phyloP scores from a whole-genome alignment of 2,329 filamentous ascomycete genomes.

The Claviceps pazoutovae region DNA sequence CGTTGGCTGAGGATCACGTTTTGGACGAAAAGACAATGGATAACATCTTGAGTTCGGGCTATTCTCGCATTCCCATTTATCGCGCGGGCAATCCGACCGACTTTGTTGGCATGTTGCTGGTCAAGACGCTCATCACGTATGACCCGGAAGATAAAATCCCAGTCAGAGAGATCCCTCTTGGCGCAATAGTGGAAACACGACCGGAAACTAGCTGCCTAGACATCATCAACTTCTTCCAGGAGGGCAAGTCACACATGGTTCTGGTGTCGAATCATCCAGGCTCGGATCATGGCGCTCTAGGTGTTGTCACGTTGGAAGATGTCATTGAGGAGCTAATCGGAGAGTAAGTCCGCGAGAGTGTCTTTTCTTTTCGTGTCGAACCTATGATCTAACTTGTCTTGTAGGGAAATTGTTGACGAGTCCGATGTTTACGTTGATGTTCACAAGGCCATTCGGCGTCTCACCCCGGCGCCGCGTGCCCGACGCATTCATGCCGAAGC shows the following conservation, averaged over 20 bases:
- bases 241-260: conserved; percentile 98
- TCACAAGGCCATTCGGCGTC: conserved; percentile 88
- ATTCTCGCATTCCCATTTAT: conserved; percentile 91
- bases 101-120: conserved; percentile 93
- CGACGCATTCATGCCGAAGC: conserved; percentile 33
- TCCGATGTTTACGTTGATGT: conserved; percentile 97
- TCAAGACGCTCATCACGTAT: conserved; percentile 98
- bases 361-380: background rate
- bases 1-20: conserved; percentile 87
- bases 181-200: conserved; percentile 85
- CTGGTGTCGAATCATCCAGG: conserved; percentile 81
- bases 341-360: conserved; percentile 48
- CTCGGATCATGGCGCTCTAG: conserved; percentile 79
- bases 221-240: conserved; percentile 99
- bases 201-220: conserved; percentile 94
- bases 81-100: conserved; percentile 70
- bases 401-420: conserved; percentile 92
- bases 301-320: conserved; percentile 91
- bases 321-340: conserved; percentile 98
- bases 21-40: conserved; percentile 93
- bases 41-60: conserved; percentile 79
- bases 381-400: conserved; percentile 9
- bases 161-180: conserved; percentile 81
- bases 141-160: conserved; percentile 83
- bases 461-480: conserved; percentile 70